Conservation (phyloP, 2,329 filamentous ascomycete genomes). For the Colletotrichum godetiae region DNA sequence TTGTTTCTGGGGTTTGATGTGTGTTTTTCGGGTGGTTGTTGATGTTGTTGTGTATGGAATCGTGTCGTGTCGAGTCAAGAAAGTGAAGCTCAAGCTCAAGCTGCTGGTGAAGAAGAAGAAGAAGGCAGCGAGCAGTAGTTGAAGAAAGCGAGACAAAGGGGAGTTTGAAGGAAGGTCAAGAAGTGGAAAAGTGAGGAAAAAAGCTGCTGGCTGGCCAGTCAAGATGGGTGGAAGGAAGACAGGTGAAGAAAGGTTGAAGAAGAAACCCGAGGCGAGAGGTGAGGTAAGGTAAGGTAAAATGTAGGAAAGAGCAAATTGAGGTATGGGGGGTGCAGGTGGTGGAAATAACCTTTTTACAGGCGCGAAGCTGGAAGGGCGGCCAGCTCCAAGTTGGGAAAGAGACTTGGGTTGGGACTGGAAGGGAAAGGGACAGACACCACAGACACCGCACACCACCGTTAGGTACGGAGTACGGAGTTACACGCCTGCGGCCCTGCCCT, state of each 20-base stretch:
- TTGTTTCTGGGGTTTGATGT: background rate
- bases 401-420: constrained; percentile 31
- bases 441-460: too few species aligned
- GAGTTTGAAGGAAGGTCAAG: constrained; percentile 37
- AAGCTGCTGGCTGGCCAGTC: constrained; percentile 35
- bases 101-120: background rate
- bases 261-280: constrained; percentile 10
- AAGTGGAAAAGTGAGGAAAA: constrained; percentile 39
- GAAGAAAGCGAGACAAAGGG: constrained; percentile 21
- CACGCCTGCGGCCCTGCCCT: background rate
- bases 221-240: constrained; percentile 23
- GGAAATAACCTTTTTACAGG: constrained; percentile 51
- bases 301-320: constrained; percentile 17
- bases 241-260: constrained; percentile 10
- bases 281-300: constrained; percentile 28
- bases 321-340: constrained; percentile 38
- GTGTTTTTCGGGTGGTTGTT: background rate
- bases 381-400: constrained; percentile 45
- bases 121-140: background rate
- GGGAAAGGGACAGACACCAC: constrained; percentile 37
- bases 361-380: constrained; percentile 51
- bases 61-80: constrained; percentile 15
- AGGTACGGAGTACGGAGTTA: background rate
- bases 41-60: background rate
- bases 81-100: background rate